Base-by-base conservation (phyloP, 352 stramenopile genomes). In the Globisporangium mamillatum region DNA sequence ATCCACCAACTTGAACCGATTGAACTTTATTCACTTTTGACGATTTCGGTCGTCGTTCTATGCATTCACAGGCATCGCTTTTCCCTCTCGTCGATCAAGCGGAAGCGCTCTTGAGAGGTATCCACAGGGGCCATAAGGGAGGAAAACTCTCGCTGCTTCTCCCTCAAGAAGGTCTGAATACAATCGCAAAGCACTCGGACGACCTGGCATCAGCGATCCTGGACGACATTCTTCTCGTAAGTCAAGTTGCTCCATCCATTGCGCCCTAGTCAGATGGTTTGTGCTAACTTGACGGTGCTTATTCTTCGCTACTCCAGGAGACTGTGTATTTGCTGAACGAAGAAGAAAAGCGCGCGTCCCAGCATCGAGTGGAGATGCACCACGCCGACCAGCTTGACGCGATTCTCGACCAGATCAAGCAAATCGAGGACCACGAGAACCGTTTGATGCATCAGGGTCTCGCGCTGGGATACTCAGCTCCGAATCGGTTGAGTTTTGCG, bases 151-250 rank as follows among this genome's bases (percentile, higher is more conserved):
- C 79, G 14, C 58, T 87, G 1, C 60, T 88, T 38, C 65, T 90
- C 0, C 69, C 73, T 41, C 64, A 72, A 20, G 53, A 66, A 1
- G 73, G 87, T 2, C 57, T 92, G n/a, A 58, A 71, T 38, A 59
- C 68, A 4, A 80, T 91, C 34, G 75, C 76, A 3, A 56, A 76
- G 24, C 75, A 90, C 55, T 90, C 79, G 5, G 82, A 89, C 10
- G 57, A 78, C 59, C 73, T 92, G 2, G 79, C 82, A 4, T 75
- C 76, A 14, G 73, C 80, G 4, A 82, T 92, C 57, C 67, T 92
- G 59, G 82, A 92, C 53, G 84, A 92, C 25, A 64, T 92, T 0
- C 69, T 91, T 16, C 68, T 90, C 58, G 84, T 92, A 71, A 62
- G 4, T 32, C 29, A 32, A 32, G 74, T 63, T 58, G 1, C 20